phyloP scores from a whole-genome alignment of 768 basidiomycete genomes.

The Chalciporus piperatus region DNA sequence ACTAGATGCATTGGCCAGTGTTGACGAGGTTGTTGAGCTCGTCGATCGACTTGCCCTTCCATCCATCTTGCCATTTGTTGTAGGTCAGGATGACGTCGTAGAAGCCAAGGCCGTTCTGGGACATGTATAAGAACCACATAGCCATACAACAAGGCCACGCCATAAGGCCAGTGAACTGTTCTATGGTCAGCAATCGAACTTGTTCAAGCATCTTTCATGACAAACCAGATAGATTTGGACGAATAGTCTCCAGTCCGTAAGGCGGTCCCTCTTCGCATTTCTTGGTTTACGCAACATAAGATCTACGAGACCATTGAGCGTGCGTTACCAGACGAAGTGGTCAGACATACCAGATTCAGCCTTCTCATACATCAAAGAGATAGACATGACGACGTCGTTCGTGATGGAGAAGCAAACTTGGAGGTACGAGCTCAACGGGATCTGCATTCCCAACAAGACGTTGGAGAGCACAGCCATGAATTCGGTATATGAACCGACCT shows the following conservation, averaged over 20 bases:
- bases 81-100: constrained; percentile 40
- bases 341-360: constrained; percentile 39
- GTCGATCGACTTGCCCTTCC: constrained; percentile 28
- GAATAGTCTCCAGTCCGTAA: constrained; percentile 49
- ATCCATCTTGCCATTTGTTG: constrained; percentile 39
- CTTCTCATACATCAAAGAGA: constrained; percentile 51
- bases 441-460: constrained; percentile 58
- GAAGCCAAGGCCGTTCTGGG: constrained; percentile 36
- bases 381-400: constrained; percentile 51
- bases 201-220: background rate
- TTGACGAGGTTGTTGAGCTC: constrained; percentile 36
- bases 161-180: constrained; percentile 43
- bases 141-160: constrained; percentile 46
- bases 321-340: background rate
- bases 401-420: constrained; percentile 56
- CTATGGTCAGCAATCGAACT: background rate
- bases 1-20: constrained; percentile 48
- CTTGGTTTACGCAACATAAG: constrained; percentile 49
- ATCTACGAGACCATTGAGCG: constrained; percentile 21
- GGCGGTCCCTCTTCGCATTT: constrained; percentile 46
- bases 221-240: constrained; percentile 46
- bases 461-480: constrained; percentile 55
- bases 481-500: constrained; percentile 59
- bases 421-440: constrained; percentile 51
- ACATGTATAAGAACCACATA: constrained; percentile 41